Conservation (phyloP, 306 rosid genomes). For the Malus sieversii region DNA sequence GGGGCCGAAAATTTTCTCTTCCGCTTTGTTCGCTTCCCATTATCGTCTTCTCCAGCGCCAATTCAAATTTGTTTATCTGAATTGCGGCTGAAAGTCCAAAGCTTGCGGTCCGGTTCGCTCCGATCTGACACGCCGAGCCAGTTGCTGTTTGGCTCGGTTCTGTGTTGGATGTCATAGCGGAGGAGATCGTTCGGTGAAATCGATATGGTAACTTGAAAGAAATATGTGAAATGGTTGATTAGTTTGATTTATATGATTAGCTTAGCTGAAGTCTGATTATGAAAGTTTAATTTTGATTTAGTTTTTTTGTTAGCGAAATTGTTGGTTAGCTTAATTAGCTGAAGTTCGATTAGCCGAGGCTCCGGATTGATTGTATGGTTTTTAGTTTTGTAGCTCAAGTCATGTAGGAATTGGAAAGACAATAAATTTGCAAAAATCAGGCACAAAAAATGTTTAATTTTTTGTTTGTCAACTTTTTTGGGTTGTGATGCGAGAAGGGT, state of each 20-base stretch:
- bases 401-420: not conserved
- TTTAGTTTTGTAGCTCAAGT: not conserved
- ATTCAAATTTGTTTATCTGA: constrained; percentile 28
- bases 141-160: constrained; percentile 20
- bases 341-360: not conserved
- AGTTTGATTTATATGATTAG: constrained; percentile 37
- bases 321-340: not conserved
- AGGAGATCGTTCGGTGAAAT: constrained; percentile 54
- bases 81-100: constrained; percentile 34
- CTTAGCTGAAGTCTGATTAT: constrained; percentile 41
- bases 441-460: not conserved
- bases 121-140: constrained; percentile 35
- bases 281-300: constrained; percentile 14
- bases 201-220: constrained; percentile 65
- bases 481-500: not conserved
- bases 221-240: constrained; percentile 3
- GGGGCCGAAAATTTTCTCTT: constrained; percentile 3
- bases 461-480: not conserved
- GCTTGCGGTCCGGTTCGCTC: constrained; percentile 20
- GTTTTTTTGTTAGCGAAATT: not conserved
- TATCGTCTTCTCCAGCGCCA: constrained; percentile 42
- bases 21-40: constrained; percentile 40
- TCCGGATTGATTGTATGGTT: not conserved
- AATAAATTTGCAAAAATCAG: not conserved
- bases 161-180: constrained; percentile 80